A percentile compares a stretch with the other conserved stretches of the same genome.
phyloP scores from a whole-genome alignment of 2,329 filamentous ascomycete genomes.

The Pyrenophora seminiperda region DNA sequence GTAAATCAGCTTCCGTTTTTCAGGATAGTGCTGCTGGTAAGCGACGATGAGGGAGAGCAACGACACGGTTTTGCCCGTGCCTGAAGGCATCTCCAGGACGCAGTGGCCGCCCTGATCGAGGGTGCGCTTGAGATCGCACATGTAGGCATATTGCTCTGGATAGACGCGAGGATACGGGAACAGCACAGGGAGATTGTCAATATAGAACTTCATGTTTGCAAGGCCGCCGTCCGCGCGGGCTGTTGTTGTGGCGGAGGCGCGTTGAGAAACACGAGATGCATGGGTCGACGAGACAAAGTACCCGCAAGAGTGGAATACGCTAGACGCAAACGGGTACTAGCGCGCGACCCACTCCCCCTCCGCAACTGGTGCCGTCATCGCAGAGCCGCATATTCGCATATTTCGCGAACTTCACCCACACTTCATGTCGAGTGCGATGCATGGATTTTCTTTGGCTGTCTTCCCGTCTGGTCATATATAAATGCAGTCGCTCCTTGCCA shows the following conservation, averaged over 20 bases:
- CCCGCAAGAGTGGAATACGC: neutral
- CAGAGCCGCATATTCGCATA: conserved; percentile 22
- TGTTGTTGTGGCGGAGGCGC: conserved; percentile 26
- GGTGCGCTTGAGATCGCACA: conserved; percentile 85
- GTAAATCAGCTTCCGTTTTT: conserved; percentile 95
- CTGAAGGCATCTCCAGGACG: conserved; percentile 98
- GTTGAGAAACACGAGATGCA: conserved; percentile 15
- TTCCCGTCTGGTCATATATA: neutral
- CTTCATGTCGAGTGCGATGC: neutral
- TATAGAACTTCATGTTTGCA: conserved; percentile 75
- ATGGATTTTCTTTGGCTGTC: conserved; percentile 4
- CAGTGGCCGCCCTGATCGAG: conserved; percentile 94
- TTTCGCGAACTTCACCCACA: neutral
- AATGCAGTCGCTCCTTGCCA: no score
- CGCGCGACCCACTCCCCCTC: conserved; percentile 15
- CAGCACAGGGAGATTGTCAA: conserved; percentile 73
- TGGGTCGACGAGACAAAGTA: conserved; percentile 3
- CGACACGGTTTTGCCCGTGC: conserved; percentile 96
- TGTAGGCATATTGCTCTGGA: conserved; percentile 67
- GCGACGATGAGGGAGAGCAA: conserved; percentile 93
- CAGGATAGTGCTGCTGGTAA: conserved; percentile 91
- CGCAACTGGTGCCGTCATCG: conserved; percentile 28
- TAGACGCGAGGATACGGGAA: conserved; percentile 79
- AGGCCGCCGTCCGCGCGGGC: conserved; percentile 24
- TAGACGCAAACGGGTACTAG: conserved; percentile 8